Conservation (phyloP, 2,329 filamentous ascomycete species). For the Zopfia rhizophila region DNA sequence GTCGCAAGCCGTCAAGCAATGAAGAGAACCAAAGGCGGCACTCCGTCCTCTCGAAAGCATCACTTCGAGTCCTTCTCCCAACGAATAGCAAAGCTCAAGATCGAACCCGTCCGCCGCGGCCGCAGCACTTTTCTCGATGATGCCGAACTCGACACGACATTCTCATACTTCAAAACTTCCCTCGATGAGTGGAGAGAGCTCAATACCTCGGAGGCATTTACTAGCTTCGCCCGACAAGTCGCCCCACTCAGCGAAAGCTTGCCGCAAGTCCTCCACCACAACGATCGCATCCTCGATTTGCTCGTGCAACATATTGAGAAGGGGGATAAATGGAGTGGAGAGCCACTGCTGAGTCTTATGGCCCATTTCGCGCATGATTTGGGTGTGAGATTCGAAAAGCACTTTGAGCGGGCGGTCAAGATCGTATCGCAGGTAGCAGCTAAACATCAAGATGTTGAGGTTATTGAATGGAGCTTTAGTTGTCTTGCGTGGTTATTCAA, state of each 20-base stretch:
- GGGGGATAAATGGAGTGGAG: slow-evolving; percentile 81
- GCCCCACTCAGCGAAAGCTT: slow-evolving; percentile 86
- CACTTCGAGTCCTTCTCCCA: slow-evolving; percentile 91
- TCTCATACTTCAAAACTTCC: slow-evolving; percentile 87
- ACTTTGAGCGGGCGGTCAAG: slow-evolving; percentile 80
- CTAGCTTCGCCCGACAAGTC: slow-evolving; percentile 78
- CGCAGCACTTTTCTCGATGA: slow-evolving; percentile 85
- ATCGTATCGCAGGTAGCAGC: slow-evolving; percentile 82
- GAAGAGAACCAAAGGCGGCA: slow-evolving; percentile 74
- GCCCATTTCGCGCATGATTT: slow-evolving; percentile 96
- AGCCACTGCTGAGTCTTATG: slow-evolving; percentile 87
- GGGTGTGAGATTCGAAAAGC: slow-evolving; percentile 85
- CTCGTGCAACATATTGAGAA: slow-evolving; percentile 80
- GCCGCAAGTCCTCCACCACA: slow-evolving; percentile 90
- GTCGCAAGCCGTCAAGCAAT: slow-evolving; percentile 59
- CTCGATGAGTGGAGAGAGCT: slow-evolving; percentile 91
- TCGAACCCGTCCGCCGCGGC: slow-evolving; percentile 92
- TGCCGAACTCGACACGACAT: slow-evolving; percentile 77
- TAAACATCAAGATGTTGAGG: slow-evolving; percentile 80
- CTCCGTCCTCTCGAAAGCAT: slow-evolving; percentile 82
- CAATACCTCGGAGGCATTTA: slow-evolving; percentile 86
- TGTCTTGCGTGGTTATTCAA: slow-evolving; percentile 97
- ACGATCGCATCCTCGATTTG: slow-evolving; percentile 82
- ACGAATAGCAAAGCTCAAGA: slow-evolving; percentile 89
- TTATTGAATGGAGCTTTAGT: slow-evolving; percentile 98